Percentiles rank a stretch among this genome's conserved stretches.
Evolutionary conservation across 257 asterid species (phyloP).

Genomic region (Gynochthodes officinalis): DNA sequence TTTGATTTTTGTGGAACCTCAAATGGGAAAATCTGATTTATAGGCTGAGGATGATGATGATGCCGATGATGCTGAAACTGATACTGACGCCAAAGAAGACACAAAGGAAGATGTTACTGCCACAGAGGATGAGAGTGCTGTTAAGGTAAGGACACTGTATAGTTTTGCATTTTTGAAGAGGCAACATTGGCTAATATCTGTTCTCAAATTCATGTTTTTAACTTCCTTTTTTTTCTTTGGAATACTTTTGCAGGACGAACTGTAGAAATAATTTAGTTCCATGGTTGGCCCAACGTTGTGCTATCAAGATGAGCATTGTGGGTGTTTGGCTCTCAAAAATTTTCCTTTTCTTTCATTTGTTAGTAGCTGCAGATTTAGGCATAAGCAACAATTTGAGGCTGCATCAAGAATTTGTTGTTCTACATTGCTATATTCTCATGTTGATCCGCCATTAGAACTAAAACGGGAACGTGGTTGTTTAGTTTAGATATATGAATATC

Average conservation of each 20-base stretch:
- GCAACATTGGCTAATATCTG: neutral
- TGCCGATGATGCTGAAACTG: conserved; percentile 40
- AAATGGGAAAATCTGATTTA: neutral
- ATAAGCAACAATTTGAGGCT: conserved; percentile 31
- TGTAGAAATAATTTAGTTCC: conserved; percentile 31
- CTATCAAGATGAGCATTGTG: conserved; percentile 16
- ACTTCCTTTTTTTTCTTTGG: neutral
- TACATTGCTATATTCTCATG: conserved; percentile 21
- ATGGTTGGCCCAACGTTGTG: conserved; percentile 20
- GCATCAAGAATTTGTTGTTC: conserved; percentile 27
- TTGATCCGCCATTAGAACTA: conserved; percentile 17
- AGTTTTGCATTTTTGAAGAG: neutral
- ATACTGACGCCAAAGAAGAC: conserved; percentile 40
- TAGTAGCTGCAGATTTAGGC: conserved; percentile 33
- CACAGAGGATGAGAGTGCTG: conserved; percentile 38
- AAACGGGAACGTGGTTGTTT: conserved; percentile 5
- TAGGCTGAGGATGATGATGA: conserved; percentile 75
- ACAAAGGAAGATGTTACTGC: conserved; percentile 44
- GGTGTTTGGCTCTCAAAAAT: conserved; percentile 4
- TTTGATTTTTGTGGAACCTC: neutral
- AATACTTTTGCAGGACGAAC: conserved; percentile 63
- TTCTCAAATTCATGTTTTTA: neutral
- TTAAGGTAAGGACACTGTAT: conserved; percentile 41
- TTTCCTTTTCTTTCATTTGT: conserved; percentile 11
- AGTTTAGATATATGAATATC: conserved; percentile 8